phyloP scores from a whole-genome alignment of 2,329 filamentous ascomycete species.

The Fusarium sp. region DNA sequence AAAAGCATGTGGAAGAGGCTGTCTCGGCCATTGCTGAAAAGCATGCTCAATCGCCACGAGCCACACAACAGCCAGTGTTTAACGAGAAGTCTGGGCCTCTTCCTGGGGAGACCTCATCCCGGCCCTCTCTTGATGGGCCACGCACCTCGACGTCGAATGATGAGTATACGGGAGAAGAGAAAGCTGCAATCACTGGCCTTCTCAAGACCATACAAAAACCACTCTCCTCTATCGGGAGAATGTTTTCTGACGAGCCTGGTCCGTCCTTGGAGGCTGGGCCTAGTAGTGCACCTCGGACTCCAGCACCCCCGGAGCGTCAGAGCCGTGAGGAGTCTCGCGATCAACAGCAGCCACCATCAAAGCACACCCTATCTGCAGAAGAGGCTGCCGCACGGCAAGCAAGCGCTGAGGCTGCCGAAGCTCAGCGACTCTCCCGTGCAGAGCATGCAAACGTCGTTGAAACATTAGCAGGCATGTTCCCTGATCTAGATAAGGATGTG shows the following conservation, averaged over 20 bases:
- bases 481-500: constrained; percentile 90
- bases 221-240: constrained; percentile 90
- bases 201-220: constrained; percentile 92
- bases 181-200: constrained; percentile 84
- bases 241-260: constrained; percentile 81
- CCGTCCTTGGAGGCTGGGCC: constrained; percentile 52
- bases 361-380: constrained; percentile 75
- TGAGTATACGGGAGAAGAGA: constrained; percentile 73
- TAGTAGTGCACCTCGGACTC: constrained; percentile 55
- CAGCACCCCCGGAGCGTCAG: constrained; percentile 53
- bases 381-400: constrained; percentile 92
- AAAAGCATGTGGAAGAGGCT: constrained; percentile 94
- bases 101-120: constrained; percentile 51
- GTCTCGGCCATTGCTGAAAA: constrained; percentile 96
- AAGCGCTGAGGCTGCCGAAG: constrained; percentile 89
- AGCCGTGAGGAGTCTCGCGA: constrained; percentile 51
- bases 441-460: constrained; percentile 95
- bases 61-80: constrained; percentile 55
- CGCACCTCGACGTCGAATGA: constrained; percentile 69
- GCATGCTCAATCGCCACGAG: constrained; percentile 68
- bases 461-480: constrained; percentile 96
- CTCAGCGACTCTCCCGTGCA: constrained; percentile 81
- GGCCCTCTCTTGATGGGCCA: constrained; percentile 63
- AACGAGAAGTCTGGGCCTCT: constrained; percentile 60
- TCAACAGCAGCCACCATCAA: constrained; percentile 53